Conservation (phyloP, 805 yeast genomes). For the Kodamaea sagamina region DNA sequence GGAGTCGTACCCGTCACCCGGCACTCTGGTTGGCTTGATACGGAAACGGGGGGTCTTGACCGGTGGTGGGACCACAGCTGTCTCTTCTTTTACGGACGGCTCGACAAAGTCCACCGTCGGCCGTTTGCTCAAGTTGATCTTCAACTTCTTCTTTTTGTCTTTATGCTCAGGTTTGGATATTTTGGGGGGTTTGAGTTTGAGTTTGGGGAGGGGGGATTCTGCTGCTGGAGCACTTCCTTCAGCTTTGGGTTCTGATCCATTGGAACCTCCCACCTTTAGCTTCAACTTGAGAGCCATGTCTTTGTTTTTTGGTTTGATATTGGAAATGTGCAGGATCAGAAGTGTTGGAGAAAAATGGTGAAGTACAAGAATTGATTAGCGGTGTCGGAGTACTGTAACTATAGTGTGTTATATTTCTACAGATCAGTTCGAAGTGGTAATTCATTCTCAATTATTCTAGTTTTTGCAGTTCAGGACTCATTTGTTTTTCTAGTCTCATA, state of each 20-base stretch:
- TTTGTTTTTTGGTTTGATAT: constrained; percentile 24
- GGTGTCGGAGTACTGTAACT: too few species aligned
- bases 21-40: constrained; percentile 64
- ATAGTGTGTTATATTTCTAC: too few species aligned
- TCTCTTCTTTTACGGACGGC: not conserved
- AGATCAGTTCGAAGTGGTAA: too few species aligned
- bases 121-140: constrained; percentile 22
- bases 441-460: too few species aligned
- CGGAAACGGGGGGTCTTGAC: constrained; percentile 43
- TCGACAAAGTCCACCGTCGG: constrained; percentile 9
- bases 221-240: constrained; percentile 16
- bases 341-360: too few species aligned
- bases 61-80: constrained; percentile 5
- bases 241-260: constrained; percentile 22
- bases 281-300: constrained; percentile 24
- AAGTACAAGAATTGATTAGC: too few species aligned
- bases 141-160: constrained; percentile 26
- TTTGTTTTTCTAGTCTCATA: too few species aligned
- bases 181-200: constrained; percentile 25
- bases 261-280: constrained; percentile 15
- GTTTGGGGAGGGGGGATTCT: constrained; percentile 15
- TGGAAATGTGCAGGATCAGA: constrained; percentile 8
- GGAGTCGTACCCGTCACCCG: constrained; percentile 95
- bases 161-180: constrained; percentile 11
- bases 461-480: too few species aligned